Conservation (phyloP, 2,329 filamentous ascomycete genomes). For the Ophiostoma angusticollis region DNA sequence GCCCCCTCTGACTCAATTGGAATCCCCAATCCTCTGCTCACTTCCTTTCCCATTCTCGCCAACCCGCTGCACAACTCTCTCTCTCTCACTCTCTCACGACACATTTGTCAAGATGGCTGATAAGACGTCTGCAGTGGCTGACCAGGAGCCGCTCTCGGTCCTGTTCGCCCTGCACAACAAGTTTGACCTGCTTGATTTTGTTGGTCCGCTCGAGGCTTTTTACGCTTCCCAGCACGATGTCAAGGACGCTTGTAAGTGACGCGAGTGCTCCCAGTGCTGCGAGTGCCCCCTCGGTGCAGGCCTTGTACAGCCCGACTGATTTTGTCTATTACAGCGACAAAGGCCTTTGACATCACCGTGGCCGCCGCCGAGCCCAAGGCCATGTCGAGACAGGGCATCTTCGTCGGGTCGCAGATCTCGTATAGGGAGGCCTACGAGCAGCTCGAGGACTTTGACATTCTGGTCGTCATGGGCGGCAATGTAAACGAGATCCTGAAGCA, state of each 20-base stretch:
- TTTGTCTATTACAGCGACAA: constrained; percentile 22
- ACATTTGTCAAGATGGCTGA: constrained; percentile 38
- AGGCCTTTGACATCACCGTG: constrained; percentile 47
- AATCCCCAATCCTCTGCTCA: neutral
- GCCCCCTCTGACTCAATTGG: constrained; percentile 4
- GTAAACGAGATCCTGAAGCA: constrained; percentile 50
- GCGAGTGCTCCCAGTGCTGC: too few species aligned
- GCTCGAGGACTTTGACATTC: constrained; percentile 64
- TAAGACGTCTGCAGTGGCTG: constrained; percentile 45
- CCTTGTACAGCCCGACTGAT: too few species aligned
- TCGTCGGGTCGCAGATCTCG: constrained; percentile 60
- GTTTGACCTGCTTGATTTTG: constrained; percentile 47
- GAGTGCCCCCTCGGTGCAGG: too few species aligned
- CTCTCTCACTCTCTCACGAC: constrained; percentile 7
- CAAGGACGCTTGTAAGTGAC: constrained; percentile 36
- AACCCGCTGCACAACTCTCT: neutral
- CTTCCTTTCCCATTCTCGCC: neutral
- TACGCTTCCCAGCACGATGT: constrained; percentile 38
- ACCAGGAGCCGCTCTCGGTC: constrained; percentile 43
- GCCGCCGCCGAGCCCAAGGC: constrained; percentile 41
- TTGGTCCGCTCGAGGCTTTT: constrained; percentile 41
- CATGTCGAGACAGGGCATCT: constrained; percentile 49
- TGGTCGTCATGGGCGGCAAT: constrained; percentile 65
- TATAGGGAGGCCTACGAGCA: constrained; percentile 66
- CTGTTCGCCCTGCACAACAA: constrained; percentile 48